Evolutionary conservation across 768 basidiomycete species (phyloP).

Genomic region (Baorangia bicolor): DNA sequence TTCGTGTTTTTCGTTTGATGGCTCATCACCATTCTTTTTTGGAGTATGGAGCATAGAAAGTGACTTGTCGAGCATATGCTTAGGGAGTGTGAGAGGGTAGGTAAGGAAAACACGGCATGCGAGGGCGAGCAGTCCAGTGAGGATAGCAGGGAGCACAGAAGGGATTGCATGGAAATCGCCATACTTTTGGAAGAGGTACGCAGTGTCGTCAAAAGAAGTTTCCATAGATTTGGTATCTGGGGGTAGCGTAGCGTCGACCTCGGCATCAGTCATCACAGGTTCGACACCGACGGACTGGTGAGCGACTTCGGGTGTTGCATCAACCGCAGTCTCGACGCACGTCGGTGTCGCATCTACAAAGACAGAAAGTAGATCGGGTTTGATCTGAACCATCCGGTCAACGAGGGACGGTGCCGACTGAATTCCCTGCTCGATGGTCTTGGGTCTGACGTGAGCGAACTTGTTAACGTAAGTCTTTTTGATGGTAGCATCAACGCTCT

Average conservation of each 20-base stretch:
- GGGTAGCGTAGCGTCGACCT: slow-evolving; percentile 34
- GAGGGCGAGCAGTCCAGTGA: slow-evolving; percentile 43
- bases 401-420: slow-evolving; percentile 40
- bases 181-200: slow-evolving; percentile 23
- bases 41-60: slow-evolving; percentile 34
- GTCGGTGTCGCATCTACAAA: slow-evolving; percentile 55
- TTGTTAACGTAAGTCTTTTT: slow-evolving; percentile 38
- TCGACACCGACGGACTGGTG: slow-evolving; percentile 35
- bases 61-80: slow-evolving; percentile 38
- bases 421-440: slow-evolving; percentile 33
- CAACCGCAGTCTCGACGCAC: slow-evolving; percentile 44
- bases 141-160: slow-evolving; percentile 27
- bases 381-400: slow-evolving; percentile 40
- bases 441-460: slow-evolving; percentile 42
- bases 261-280: slow-evolving; percentile 28
- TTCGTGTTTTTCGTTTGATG: slow-evolving; percentile 31
- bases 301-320: slow-evolving; percentile 38
- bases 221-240: slow-evolving; percentile 21
- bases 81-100: slow-evolving; percentile 51
- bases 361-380: slow-evolving; percentile 38
- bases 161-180: slow-evolving; percentile 33
- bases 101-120: slow-evolving; percentile 47
- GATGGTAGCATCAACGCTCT: slow-evolving; percentile 54
- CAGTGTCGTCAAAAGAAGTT: slow-evolving; percentile 24
- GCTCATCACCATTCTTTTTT: slow-evolving; percentile 30